Conservation (phyloP, 768 basidiomycete species). For the Pleurotus salmoneostramineus region DNA sequence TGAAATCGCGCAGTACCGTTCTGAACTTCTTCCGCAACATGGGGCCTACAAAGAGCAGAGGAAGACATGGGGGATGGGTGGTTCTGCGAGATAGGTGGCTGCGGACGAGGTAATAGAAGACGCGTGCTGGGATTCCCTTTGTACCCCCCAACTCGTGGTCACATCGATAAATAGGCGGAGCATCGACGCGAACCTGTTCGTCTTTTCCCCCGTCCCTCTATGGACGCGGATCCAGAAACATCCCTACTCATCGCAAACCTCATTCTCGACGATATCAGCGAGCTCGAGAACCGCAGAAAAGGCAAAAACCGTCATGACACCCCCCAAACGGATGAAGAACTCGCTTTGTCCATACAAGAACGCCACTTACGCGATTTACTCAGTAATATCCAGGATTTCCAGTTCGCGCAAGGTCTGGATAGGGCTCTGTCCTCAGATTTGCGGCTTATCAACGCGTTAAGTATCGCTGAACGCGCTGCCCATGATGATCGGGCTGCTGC, state of each 20-base stretch:
- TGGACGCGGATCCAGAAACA: conserved; percentile 29
- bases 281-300: conserved; percentile 28
- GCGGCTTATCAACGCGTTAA: conserved; percentile 23
- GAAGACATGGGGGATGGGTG: too few species aligned
- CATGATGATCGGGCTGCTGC: conserved; percentile 39
- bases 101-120: too few species aligned
- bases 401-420: conserved; percentile 39
- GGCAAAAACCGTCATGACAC: conserved; percentile 30
- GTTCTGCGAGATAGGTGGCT: too few species aligned
- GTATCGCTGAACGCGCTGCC: conserved; percentile 30
- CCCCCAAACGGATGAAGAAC: conserved; percentile 36
- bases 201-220: conserved; percentile 9
- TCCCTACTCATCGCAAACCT: conserved; percentile 37
- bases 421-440: conserved; percentile 32
- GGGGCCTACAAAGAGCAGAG: too few species aligned
- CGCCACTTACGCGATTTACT: conserved; percentile 27
- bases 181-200: neutral
- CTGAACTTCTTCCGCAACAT: too few species aligned
- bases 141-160: neutral
- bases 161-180: neutral
- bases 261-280: conserved; percentile 35
- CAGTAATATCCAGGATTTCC: conserved; percentile 28
- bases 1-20: too few species aligned
- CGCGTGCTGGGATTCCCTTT: too few species aligned
- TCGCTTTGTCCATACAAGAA: conserved; percentile 38